Evolutionary conservation across 1,139 yeast species (phyloP), one percentile per base, ranked within the genome.

Genomic region (Saccharomyces hybrid): DNA sequence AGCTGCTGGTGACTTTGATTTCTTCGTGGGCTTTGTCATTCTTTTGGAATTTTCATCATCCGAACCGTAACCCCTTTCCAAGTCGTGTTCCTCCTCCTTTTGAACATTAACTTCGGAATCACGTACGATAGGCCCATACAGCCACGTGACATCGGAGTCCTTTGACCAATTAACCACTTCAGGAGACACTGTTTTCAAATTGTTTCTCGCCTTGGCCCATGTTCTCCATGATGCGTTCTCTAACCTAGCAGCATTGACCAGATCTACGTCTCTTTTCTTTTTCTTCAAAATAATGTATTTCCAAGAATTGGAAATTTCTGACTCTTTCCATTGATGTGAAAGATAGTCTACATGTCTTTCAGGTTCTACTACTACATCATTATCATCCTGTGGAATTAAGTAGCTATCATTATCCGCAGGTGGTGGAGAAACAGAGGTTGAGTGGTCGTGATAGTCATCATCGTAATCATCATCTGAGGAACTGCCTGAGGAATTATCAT

Each of bases 261-360:
- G 83, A 63, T 83, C 86, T 59, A 64, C 61, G 50, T 68, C 68
- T 42, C 65, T 64, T 54, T 66, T 67, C 56, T 87, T 86, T 52
- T 96, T 80, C 63, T 88, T 84, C 59, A 83, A 74, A 50, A 89
- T 91, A 58, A 93, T 87, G 68, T 93, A 93, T 60, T 96, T 78
- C 99, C 99, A 93, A 42, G 96, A 88, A 61, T 88, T 88, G 11
- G 96, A 87, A 46, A 93, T 88, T 69, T 93, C 99, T 5, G 84
- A 76, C 61, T 91, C 98, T 64, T 89, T 89, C 99, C 99, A 93
- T 68, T 93, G 81, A 68, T 93, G 96, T 4, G 96, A 88, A 48
- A 93, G 77, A 70, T 93, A 93, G 73, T 93, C 99, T 16, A 93
- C 99, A 66, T 90, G 97, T 52, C 85, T 80, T 50, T 86, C 81